These are phyloP conservation scores for Fusarium sp. DNA, from an alignment of 2,329 filamentous ascomycete species.

Conservation along the genomic window DNA sequence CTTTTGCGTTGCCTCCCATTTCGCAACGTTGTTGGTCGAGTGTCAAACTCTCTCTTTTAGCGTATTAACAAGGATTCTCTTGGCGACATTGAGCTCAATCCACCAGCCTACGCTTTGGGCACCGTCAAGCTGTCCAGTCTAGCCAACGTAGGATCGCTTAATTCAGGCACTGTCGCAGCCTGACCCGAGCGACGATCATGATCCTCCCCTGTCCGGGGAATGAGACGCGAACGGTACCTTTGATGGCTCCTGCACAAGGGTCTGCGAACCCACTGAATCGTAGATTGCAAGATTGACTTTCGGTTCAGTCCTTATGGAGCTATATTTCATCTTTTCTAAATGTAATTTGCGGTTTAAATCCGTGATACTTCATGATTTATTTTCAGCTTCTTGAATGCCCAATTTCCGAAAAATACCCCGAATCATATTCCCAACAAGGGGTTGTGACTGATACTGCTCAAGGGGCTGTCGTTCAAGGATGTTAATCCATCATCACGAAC, in stretches of 20 bases:
- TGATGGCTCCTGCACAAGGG: background rate
- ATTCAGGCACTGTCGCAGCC: background rate
- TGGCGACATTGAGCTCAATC: background rate
- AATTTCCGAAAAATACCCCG: background rate
- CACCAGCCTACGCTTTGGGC: background rate
- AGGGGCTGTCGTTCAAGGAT: background rate
- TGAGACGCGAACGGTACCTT: background rate
- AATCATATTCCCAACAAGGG: background rate
- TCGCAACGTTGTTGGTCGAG: background rate
- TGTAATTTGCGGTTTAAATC: background rate
- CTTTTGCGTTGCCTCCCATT: too few relatives aligned
- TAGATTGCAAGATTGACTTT: background rate
- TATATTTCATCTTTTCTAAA: background rate
- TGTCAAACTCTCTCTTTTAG: background rate
- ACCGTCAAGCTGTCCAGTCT: background rate
- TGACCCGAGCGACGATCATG: background rate
- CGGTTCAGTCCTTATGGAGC: background rate
- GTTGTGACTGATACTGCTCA: background rate
- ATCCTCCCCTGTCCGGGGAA: background rate
- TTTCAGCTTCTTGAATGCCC: background rate
- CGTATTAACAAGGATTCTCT: background rate
- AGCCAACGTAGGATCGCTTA: background rate
- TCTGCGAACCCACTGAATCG: constrained; percentile 1
- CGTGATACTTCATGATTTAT: background rate
- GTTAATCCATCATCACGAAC: background rate